Percentiles rank a stretch among this genome's conserved stretches.
phyloP scores from a whole-genome alignment of 148 eudicot genomes.

The Nepenthes gracilis region DNA sequence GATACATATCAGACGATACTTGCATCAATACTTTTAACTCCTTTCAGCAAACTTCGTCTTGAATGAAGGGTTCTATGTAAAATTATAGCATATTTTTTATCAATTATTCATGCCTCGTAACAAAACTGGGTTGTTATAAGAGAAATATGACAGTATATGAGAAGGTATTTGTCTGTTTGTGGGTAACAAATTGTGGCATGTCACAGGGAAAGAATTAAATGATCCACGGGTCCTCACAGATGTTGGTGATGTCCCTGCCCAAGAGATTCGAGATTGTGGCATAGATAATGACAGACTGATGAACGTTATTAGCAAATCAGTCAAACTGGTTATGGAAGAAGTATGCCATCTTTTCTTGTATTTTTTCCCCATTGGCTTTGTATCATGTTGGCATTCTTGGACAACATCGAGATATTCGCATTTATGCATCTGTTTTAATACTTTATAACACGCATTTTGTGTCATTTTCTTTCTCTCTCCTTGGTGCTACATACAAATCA shows the following conservation, averaged over 20 bases:
- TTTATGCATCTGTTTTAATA: too few species aligned
- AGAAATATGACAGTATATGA: too few species aligned
- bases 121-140: too few species aligned
- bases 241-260: conserved; percentile 91
- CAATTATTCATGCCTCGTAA: too few species aligned
- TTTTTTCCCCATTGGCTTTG: not conserved
- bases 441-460: too few species aligned
- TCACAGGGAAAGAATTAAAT: conserved; percentile 70
- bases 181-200: conserved; percentile 6
- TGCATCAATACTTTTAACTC: too few species aligned
- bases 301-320: conserved; percentile 69
- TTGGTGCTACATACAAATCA: not conserved
- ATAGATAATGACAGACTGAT: conserved; percentile 85
- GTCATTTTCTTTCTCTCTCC: not conserved
- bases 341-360: conserved; percentile 26
- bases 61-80: too few species aligned
- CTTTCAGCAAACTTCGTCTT: too few species aligned
- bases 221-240: conserved; percentile 90
- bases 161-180: too few species aligned
- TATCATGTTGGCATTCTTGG: not conserved
- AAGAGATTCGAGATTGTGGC: conserved; percentile 93
- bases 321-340: conserved; percentile 91
- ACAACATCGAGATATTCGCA: too few species aligned
- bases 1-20: too few species aligned
- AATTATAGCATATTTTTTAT: too few species aligned